Evolutionary conservation across 805 yeast genomes (phyloP).

Genomic region (Zygoascus flipseniorum): DNA sequence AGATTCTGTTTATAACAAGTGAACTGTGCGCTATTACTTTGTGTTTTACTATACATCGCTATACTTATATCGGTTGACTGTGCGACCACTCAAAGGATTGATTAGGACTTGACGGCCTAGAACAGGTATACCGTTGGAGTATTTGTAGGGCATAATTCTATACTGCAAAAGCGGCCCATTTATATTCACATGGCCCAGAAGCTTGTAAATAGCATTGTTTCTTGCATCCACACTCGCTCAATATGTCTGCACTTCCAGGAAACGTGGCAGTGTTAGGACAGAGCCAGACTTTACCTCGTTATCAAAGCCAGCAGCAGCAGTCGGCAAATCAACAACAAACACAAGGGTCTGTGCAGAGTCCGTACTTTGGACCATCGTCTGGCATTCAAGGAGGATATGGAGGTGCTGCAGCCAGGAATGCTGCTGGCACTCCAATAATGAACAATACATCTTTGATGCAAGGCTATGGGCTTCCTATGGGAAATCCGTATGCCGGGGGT

Average conservation of each 20-base stretch:
- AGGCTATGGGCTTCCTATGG: neutral
- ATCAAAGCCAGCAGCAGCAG: neutral
- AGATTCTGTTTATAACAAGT: too few species aligned
- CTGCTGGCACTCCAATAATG: slow-evolving; percentile 9
- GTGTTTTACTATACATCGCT: too few species aligned
- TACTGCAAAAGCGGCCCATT: too few species aligned
- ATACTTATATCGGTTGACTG: too few species aligned
- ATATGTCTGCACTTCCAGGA: neutral
- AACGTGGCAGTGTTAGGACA: neutral
- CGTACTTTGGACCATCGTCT: neutral
- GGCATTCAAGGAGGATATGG: slow-evolving; percentile 1
- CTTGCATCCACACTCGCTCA: neutral
- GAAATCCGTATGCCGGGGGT: slow-evolving; percentile 1
- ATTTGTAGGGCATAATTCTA: too few species aligned
- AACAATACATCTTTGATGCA: slow-evolving; percentile 4
- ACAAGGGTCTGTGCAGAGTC: neutral
- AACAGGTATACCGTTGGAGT: too few species aligned
- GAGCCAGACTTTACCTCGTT: neutral
- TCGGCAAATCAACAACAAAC: neutral
- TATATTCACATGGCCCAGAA: too few species aligned
- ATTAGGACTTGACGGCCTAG: too few species aligned
- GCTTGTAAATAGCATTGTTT: neutral
- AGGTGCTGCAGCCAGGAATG: neutral
- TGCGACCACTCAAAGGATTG: too few species aligned
- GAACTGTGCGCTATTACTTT: too few species aligned